Evolutionary conservation across 78 protist species (phyloP).

Genomic region (Neovahlkampfia damariscottae): DNA sequence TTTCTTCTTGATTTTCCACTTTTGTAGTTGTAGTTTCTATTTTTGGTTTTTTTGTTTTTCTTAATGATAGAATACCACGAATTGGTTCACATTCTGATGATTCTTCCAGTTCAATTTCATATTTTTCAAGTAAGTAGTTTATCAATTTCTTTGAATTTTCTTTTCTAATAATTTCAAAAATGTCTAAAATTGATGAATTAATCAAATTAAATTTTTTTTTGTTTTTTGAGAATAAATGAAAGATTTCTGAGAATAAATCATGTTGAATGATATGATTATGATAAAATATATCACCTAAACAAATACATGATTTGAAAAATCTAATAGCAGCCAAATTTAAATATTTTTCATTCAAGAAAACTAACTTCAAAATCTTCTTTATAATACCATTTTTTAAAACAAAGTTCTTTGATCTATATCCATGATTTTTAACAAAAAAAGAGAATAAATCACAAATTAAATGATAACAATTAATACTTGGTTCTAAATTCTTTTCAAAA

Average conservation of each 20-base stretch:
- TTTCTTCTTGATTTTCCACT: too few species aligned
- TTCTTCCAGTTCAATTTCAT: too few species aligned
- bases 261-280: background rate
- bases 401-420: background rate
- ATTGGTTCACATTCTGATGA: too few species aligned
- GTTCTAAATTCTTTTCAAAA: background rate
- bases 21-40: too few species aligned
- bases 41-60: too few species aligned
- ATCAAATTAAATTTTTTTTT: conserved; percentile 34
- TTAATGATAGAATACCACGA: too few species aligned
- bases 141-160: conserved; percentile 1
- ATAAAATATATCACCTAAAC: background rate
- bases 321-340: conserved; percentile 35
- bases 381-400: background rate
- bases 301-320: conserved; percentile 12
- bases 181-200: conserved; percentile 53
- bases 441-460: background rate
- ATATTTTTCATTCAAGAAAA: background rate
- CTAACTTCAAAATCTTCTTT: background rate
- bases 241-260: background rate
- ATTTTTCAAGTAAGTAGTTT: background rate
- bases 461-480: background rate
- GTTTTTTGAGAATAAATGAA: conserved; percentile 26
- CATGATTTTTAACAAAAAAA: background rate
- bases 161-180: conserved; percentile 33